A percentile compares a stretch with the other conserved stretches of the same genome.
Evolutionary conservation across 768 basidiomycete species (phyloP).

Genomic region (Collybia sp.): DNA sequence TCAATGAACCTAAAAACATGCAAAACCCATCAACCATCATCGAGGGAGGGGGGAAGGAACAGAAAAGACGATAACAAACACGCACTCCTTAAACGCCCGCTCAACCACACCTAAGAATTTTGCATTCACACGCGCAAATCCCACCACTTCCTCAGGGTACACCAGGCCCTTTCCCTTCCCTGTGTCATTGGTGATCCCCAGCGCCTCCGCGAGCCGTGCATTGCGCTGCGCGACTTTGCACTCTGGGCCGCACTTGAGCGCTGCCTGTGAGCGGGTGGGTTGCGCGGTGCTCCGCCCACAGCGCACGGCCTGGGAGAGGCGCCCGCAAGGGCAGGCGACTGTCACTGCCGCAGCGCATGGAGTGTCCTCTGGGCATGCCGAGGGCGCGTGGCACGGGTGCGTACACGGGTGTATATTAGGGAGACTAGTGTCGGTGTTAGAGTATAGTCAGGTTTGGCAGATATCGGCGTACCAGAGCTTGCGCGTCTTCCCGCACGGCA

Average conservation of each 20-base stretch:
- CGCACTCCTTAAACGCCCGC: slow-evolving; percentile 76
- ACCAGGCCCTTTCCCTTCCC: slow-evolving; percentile 34
- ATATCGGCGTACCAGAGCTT: slow-evolving; percentile 73
- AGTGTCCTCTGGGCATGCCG: slow-evolving; percentile 73
- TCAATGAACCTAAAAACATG: slow-evolving; percentile 49
- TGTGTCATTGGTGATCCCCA: slow-evolving; percentile 67
- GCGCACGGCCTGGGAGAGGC: slow-evolving; percentile 64
- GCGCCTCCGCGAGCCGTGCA: slow-evolving; percentile 81
- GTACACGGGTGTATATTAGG: slow-evolving; percentile 75
- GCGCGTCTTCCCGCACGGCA: slow-evolving; percentile 81
- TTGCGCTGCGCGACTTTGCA: slow-evolving; percentile 86
- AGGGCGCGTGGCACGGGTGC: slow-evolving; percentile 82
- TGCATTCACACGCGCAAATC: slow-evolving; percentile 53
- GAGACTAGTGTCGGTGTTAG: slow-evolving; percentile 34
- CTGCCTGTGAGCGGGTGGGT: slow-evolving; percentile 30
- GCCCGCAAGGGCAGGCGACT: slow-evolving; percentile 78
- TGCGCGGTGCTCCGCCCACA: slow-evolving; percentile 61
- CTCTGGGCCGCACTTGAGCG: slow-evolving; percentile 71
- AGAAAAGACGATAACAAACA: too few relatives aligned
- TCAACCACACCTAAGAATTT: slow-evolving; percentile 76
- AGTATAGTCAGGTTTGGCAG: too few relatives aligned
- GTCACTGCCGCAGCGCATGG: slow-evolving; percentile 69
- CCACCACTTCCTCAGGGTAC: slow-evolving; percentile 61
- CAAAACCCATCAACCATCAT: slow-evolving; percentile 1
- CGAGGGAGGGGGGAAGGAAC: slow-evolving; percentile 12